These are phyloP conservation scores for Aspergillus sp. DNA, from an alignment of 2,329 filamentous ascomycete genomes.

Conservation along the genomic window DNA sequence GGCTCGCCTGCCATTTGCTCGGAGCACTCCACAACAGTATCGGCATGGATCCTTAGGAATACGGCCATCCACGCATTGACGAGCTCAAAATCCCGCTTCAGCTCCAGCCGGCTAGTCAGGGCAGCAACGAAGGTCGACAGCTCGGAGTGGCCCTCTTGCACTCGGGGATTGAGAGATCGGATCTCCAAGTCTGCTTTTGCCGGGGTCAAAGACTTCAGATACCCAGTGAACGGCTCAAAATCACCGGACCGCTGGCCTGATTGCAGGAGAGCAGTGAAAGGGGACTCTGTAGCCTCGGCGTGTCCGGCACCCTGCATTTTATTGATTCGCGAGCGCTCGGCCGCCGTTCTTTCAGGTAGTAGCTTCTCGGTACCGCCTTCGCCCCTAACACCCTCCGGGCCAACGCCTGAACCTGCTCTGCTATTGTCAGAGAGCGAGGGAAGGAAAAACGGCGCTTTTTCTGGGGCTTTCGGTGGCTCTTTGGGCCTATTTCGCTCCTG, in stretches of 20 bases:
- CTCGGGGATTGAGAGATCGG: conserved; percentile 56
- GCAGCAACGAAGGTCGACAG: conserved; percentile 71
- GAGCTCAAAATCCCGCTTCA: conserved; percentile 78
- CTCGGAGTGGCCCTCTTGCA: conserved; percentile 50
- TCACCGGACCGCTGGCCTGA: conserved; percentile 43
- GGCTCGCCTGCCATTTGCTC: conserved; percentile 38
- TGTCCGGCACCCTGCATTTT: conserved; percentile 49
- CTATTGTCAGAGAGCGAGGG: conserved; percentile 36
- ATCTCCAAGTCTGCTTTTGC: conserved; percentile 85
- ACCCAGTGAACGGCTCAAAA: conserved; percentile 61
- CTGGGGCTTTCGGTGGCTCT: conserved; percentile 80
- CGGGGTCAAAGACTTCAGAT: conserved; percentile 72
- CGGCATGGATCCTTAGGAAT: conserved; percentile 70
- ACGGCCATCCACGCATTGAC: conserved; percentile 97
- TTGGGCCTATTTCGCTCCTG: conserved; percentile 87
- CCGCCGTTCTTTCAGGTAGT: conserved; percentile 25
- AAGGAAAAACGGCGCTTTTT: conserved; percentile 93
- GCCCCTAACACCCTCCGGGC: conserved; percentile 10
- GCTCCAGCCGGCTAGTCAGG: conserved; percentile 58
- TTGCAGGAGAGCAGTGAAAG: conserved; percentile 42
- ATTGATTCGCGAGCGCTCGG: conserved; percentile 57
- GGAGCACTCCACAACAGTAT: conserved; percentile 41
- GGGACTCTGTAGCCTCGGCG: conserved; percentile 17
- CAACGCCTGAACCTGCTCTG: neutral
- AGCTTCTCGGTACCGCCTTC: conserved; percentile 20